Base-by-base conservation (phyloP, 2,329 filamentous ascomycete species). In the Thelonectria olida region DNA sequence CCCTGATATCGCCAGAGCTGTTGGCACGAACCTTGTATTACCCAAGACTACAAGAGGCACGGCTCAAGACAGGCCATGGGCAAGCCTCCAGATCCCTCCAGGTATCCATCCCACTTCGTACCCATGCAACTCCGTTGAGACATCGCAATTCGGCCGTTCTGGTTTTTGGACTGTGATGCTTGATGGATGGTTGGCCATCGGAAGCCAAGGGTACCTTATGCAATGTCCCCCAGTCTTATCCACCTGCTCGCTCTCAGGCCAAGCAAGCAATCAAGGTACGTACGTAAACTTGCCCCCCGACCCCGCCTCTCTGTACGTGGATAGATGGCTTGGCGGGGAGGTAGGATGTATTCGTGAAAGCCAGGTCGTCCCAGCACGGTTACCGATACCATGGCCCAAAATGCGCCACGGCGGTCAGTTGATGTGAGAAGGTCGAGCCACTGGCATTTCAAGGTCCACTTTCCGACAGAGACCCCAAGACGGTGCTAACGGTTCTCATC, bases 301-400 rank as follows among this genome's bases (percentile, higher is more conserved):
- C 39, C 51, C 20, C 12, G 27, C 42, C 50, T 38, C 5, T 12
- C 36, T 53, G 20, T 19, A 7, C 19, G 50, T 48, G n/a, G 44
- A 28, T 53, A 54, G 44, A 54, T 23, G 13, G 38, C 19, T 28
- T 39, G 41, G 55, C 48, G 50, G 15, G 51, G 9, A 34, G 12
- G 31, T 15, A 34, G 31, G 31, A 10, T 34, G 12, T 36, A 25
- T 23, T 41, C 31, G 49, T 25, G 22, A 45, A 39, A 48, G 57
- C 47, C 20, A 22, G 58, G 52, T 42, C 34, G 45, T 61, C 52
- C 58, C 58, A 55, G 52, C 55, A 27, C 47, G 66, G 54, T 64
- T 71, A 68, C 69, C 69, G 59, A 71, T 66, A 67, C 62, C 61
- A 54, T 61, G 67, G 67, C 62, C 50, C 64, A 62, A 63, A 61